Evolutionary conservation across 2,329 filamentous ascomycete genomes (phyloP).

Genomic region (Sarocladium oryzae): DNA sequence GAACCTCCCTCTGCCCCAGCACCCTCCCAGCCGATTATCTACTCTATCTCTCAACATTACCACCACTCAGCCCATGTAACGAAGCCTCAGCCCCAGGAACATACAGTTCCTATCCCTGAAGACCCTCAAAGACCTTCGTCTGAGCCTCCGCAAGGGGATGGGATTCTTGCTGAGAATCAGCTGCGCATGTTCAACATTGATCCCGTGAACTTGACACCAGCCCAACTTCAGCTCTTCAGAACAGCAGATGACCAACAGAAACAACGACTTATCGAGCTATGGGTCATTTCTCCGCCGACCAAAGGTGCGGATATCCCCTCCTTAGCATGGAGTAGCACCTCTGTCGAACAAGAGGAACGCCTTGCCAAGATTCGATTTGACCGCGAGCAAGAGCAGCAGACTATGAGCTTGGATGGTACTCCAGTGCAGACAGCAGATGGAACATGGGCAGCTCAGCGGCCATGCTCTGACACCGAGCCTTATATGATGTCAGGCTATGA

Average conservation of each 20-base stretch:
- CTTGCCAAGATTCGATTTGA: conserved; percentile 56
- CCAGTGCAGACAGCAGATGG: conserved; percentile 46
- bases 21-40: conserved; percentile 47
- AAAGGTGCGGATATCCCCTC: conserved; percentile 47
- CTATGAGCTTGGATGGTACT: conserved; percentile 50
- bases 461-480: conserved; percentile 55
- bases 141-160: conserved; percentile 42
- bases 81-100: conserved; percentile 24
- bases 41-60: conserved; percentile 77
- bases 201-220: conserved; percentile 59
- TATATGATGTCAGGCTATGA: conserved; percentile 84
- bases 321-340: conserved; percentile 46
- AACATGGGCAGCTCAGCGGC: conserved; percentile 37
- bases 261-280: conserved; percentile 71
- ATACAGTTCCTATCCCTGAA: conserved; percentile 19
- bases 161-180: conserved; percentile 48
- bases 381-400: conserved; percentile 29
- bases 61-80: conserved; percentile 65
- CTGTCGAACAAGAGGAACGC: conserved; percentile 50
- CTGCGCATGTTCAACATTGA: conserved; percentile 64
- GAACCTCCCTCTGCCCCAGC: conserved; percentile 19
- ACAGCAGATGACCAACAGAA: conserved; percentile 67
- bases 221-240: conserved; percentile 73
- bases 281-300: conserved; percentile 71
- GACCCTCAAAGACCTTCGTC: conserved; percentile 41